A percentile compares a stretch with the other conserved stretches of the same genome.
These are phyloP conservation scores for Bipolaris gigantea DNA, from an alignment of 2,329 filamentous ascomycete species.

Conservation along the genomic window DNA sequence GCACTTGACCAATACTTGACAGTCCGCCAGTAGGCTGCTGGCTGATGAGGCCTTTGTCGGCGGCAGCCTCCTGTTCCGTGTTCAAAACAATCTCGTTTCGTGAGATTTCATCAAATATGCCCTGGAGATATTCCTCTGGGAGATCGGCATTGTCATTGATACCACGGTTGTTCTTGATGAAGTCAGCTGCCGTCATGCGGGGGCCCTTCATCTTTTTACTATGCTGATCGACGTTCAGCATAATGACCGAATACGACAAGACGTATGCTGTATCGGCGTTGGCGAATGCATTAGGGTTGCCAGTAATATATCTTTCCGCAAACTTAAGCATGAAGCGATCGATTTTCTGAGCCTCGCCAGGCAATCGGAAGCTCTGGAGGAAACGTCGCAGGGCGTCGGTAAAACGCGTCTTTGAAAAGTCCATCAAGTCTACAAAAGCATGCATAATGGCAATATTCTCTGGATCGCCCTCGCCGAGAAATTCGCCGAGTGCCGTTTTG, in stretches of 20 bases:
- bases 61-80: constrained; percentile 87
- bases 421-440: constrained; percentile 93
- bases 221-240: constrained; percentile 95
- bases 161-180: constrained; percentile 97
- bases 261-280: constrained; percentile 98
- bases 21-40: constrained; percentile 66
- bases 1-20: constrained; percentile 80
- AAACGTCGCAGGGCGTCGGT: constrained; percentile 91
- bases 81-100: constrained; percentile 91
- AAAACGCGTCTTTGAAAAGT: constrained; percentile 88
- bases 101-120: constrained; percentile 90
- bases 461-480: constrained; percentile 87
- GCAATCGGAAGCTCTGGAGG: constrained; percentile 89
- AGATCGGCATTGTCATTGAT: constrained; percentile 97
- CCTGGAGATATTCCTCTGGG: constrained; percentile 85
- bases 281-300: constrained; percentile 95
- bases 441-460: constrained; percentile 98
- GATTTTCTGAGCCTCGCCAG: constrained; percentile 97
- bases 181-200: constrained; percentile 94
- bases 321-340: constrained; percentile 99
- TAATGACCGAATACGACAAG: constrained; percentile 91
- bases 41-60: constrained; percentile 67
- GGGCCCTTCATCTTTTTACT: constrained; percentile 78
- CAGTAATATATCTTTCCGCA: constrained; percentile 90
- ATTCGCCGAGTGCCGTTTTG: constrained; percentile 92